A percentile compares a stretch with the other conserved stretches of the same genome.
Evolutionary conservation across 139 green algal genomes (phyloP).

Genomic region (Medakamo hakoo): DNA sequence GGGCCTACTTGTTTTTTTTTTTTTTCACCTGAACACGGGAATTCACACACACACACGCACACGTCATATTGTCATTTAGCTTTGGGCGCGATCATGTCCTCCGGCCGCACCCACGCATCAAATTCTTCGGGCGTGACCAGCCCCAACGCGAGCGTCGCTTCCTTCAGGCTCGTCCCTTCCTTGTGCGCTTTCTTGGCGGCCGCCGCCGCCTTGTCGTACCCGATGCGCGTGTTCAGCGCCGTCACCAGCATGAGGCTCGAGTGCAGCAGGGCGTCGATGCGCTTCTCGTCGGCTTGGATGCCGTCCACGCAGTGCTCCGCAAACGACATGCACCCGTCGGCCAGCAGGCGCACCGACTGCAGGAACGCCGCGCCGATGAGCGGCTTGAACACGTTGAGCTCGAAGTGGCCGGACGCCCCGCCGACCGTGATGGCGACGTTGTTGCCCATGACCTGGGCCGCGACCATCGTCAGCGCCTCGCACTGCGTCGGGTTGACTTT

Average conservation of each 20-base stretch:
- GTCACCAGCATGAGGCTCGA: slow-evolving; percentile 93
- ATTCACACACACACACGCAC: too few relatives aligned
- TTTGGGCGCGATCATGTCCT: slow-evolving; percentile 72
- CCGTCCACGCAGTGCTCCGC: slow-evolving; percentile 42
- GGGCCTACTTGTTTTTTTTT: too few relatives aligned
- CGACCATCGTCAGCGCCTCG: slow-evolving; percentile 90
- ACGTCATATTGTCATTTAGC: too few relatives aligned
- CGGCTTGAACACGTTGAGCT: slow-evolving; percentile 95
- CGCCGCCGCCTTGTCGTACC: slow-evolving; percentile 89
- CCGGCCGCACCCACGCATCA: slow-evolving; percentile 72
- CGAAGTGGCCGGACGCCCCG: slow-evolving; percentile 71
- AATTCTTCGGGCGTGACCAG: slow-evolving; percentile 63
- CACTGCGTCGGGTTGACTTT: slow-evolving; percentile 98
- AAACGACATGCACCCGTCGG: slow-evolving; percentile 65
- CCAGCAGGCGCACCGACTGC: slow-evolving; percentile 47
- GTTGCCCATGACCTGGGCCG: slow-evolving; percentile 89
- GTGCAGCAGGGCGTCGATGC: slow-evolving; percentile 69
- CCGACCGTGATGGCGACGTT: slow-evolving; percentile 58
- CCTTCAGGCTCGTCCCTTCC: slow-evolving; percentile 68
- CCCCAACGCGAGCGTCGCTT: slow-evolving; percentile 59
- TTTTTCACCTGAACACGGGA: too few relatives aligned
- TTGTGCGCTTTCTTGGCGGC: slow-evolving; percentile 93
- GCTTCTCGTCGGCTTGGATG: slow-evolving; percentile 53
- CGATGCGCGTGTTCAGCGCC: slow-evolving; percentile 75
- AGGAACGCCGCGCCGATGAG: slow-evolving; percentile 53